phyloP scores from a whole-genome alignment of 1,284 basidiomycete genomes.

The Moesziomyces sp. region DNA sequence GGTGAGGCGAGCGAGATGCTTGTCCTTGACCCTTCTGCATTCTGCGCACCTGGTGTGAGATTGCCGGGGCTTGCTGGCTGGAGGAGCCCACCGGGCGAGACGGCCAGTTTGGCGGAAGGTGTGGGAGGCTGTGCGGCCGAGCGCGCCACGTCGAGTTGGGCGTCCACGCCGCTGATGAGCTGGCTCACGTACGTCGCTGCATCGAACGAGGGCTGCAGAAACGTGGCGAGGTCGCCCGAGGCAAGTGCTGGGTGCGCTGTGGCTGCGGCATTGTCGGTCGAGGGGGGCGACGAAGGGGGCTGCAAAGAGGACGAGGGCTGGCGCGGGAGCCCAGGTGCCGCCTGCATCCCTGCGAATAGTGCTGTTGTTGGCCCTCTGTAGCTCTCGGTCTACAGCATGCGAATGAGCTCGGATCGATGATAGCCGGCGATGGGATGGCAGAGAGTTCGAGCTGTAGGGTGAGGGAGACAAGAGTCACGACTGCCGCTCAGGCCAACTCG shows the following conservation, averaged over 20 bases:
- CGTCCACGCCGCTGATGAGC: not conserved
- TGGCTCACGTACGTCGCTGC: not conserved
- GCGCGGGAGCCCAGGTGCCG: not conserved
- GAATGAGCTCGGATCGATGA: not conserved
- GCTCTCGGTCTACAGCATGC: not conserved
- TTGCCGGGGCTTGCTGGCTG: not conserved
- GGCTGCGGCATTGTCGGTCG: not conserved
- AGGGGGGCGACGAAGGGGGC: not conserved
- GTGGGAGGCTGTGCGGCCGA: not conserved
- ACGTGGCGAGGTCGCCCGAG: not conserved
- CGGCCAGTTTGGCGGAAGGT: not conserved
- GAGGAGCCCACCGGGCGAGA: not conserved
- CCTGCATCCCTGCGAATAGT: not conserved
- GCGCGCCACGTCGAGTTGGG: not conserved
- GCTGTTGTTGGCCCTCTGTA: not conserved
- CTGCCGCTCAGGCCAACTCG: not conserved
- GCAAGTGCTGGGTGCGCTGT: not conserved
- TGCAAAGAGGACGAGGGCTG: not conserved
- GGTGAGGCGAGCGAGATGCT: constrained; percentile 1
- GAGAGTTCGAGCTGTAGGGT: not conserved
- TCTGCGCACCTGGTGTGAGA: not conserved
- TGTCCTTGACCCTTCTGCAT: not conserved
- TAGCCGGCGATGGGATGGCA: no score
- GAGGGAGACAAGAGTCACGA: not conserved
- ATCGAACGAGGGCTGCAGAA: not conserved